These are phyloP conservation scores for Elongisporangium anandrum DNA, from an alignment of 352 stramenopile genomes.

Conservation along the genomic window DNA sequence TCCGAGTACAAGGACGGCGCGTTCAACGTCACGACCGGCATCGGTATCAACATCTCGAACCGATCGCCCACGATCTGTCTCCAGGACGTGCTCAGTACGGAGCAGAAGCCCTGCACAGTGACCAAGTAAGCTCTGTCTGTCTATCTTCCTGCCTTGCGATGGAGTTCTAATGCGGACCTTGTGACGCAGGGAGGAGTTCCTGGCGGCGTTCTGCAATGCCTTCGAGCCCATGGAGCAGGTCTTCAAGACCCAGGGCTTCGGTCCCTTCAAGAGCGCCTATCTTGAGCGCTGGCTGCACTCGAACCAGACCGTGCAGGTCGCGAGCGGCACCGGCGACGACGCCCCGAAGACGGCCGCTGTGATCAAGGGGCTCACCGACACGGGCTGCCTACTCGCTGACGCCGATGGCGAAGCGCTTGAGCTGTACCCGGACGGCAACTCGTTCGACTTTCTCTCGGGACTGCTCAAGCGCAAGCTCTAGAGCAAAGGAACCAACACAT, in stretches of 20 bases:
- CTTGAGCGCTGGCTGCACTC: constrained; percentile 82
- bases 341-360: constrained; percentile 41
- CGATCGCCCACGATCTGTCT: constrained; percentile 81
- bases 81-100: constrained; percentile 70
- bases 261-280: constrained; percentile 83
- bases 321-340: constrained; percentile 31
- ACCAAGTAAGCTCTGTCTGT: constrained; percentile 55
- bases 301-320: constrained; percentile 78
- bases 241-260: constrained; percentile 80
- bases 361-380: constrained; percentile 77
- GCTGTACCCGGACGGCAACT: constrained; percentile 88
- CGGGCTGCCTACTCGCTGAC: constrained; percentile 76
- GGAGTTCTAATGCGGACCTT: constrained; percentile 5
- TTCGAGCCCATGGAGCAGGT: constrained; percentile 83
- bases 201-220: constrained; percentile 85
- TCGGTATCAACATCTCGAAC: constrained; percentile 91
- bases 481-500: too few species aligned
- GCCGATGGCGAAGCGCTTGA: constrained; percentile 64
- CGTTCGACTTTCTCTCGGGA: constrained; percentile 84
- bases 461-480: constrained; percentile 86
- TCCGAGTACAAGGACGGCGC: constrained; percentile 75
- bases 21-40: constrained; percentile 83
- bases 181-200: constrained; percentile 66
- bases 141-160: not conserved
- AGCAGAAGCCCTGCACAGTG: constrained; percentile 49